Evolutionary conservation across 208 protist genomes (phyloP), one percentile per base, ranked within the genome.

Genomic region (Trypanosoma theileri): DNA sequence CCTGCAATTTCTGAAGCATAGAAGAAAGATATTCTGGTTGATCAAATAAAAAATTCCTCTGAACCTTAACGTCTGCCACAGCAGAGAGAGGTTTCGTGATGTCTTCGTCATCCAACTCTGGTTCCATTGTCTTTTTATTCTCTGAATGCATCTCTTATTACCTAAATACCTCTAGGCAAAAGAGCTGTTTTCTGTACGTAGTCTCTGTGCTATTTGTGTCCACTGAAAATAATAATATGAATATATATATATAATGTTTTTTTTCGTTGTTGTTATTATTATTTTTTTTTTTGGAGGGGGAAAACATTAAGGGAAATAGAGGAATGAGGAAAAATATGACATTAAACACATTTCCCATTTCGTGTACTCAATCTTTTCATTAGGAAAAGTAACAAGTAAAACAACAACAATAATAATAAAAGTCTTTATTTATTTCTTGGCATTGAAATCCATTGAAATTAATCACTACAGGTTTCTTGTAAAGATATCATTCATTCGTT

Each of bases 401-500:
- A 53, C 24, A 61, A 41, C 21, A 42, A 61, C 19, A 54, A 54
- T 22, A 35, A 22, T n/a, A 60, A 41, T 10, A 26, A 61, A 22
- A 40, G 31, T 40, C 41, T 16, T 42, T 26, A 22, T 24, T 60
- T n/a, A 1, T 65, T 57, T 14, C 12, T 48, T 14, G 11, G 16
- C 13, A 48, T 48, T 1, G 44, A 48, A n/a, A 48, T n/a, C 16
- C 16, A n/a, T 48, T 48, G 2, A 48, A 48, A 59, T 28, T 44
- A 14, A 19, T 24, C 19, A 45, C 0, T 13, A 16, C 7, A 42
- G 14, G 50, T 56, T 45, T 14, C n/a, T 14, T 24, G 2, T 31
- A 77, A 82, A 88, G 16, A 79, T 35, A 11, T 79, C 70, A 42
- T 91, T 82, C 82, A 96, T 90, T 16, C 64, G 65, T 28, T 48